Conservation (phyloP, 2,329 filamentous ascomycete species). For the Alternaria postmessia region DNA sequence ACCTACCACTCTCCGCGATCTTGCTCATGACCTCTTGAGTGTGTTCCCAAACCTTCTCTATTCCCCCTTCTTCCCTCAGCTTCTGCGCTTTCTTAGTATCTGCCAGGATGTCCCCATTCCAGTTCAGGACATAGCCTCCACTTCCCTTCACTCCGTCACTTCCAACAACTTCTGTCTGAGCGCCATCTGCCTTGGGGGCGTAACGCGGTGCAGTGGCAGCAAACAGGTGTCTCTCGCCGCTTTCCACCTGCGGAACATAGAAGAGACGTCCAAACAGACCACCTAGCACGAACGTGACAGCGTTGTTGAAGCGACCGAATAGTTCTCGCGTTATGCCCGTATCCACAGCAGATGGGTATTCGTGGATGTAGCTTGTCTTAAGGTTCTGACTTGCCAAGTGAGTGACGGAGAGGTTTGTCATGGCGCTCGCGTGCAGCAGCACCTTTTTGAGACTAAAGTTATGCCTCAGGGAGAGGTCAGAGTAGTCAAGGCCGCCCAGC, state of each 20-base stretch:
- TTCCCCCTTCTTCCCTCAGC: constrained; percentile 34
- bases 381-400: constrained; percentile 32
- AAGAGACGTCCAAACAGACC: constrained; percentile 24
- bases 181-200: constrained; percentile 24
- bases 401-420: constrained; percentile 38
- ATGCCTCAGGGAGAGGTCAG: constrained; percentile 39
- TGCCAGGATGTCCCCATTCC: constrained; percentile 31
- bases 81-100: constrained; percentile 26
- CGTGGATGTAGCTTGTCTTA: constrained; percentile 39
- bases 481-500: constrained; percentile 23
- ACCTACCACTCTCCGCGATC: constrained; percentile 22
- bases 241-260: constrained; percentile 36
- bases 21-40: constrained; percentile 43
- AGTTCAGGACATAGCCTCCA: constrained; percentile 37
- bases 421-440: constrained; percentile 32
- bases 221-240: constrained; percentile 47
- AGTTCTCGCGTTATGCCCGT: constrained; percentile 28
- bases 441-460: constrained; percentile 37
- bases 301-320: constrained; percentile 11
- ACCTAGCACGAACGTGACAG: constrained; percentile 11
- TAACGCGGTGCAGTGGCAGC: constrained; percentile 38
- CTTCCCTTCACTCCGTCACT: constrained; percentile 36
- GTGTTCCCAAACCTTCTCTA: constrained; percentile 43
- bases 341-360: constrained; percentile 35
- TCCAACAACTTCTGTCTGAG: constrained; percentile 22